A percentile compares a stretch with the other conserved stretches of the same genome.
phyloP scores from a whole-genome alignment of 1,284 basidiomycete genomes.

The Pascua sp. region DNA sequence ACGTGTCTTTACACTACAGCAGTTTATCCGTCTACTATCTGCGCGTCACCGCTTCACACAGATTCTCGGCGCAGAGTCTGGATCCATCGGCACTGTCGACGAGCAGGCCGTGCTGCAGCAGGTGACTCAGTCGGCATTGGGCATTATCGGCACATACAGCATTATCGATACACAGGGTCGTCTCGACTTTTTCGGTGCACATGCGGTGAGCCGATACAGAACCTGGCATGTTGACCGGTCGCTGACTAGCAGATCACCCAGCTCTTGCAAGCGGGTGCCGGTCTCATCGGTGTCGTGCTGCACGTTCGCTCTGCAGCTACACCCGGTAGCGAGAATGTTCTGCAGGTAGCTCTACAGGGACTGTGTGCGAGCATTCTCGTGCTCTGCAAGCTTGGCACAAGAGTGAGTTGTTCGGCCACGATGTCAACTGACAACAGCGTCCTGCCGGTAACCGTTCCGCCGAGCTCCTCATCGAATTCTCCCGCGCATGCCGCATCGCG shows the following conservation, averaged over 20 bases:
- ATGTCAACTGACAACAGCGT: slow-evolving; percentile 3
- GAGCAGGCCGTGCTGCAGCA: slow-evolving; percentile 25
- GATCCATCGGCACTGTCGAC: slow-evolving; percentile 7
- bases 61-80: slow-evolving; percentile 13
- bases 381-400: slow-evolving; percentile 23
- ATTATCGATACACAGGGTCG: slow-evolving; percentile 30
- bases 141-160: slow-evolving; percentile 36
- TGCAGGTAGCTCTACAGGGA: slow-evolving; percentile 29
- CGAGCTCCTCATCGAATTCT: slow-evolving; percentile 30
- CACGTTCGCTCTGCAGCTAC: slow-evolving; percentile 22
- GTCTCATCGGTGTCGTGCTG: slow-evolving; percentile 34
- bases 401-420: not conserved
- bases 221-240: too few species aligned
- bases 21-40: slow-evolving; percentile 30
- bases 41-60: slow-evolving; percentile 30
- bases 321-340: slow-evolving; percentile 15
- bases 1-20: slow-evolving; percentile 30
- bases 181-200: slow-evolving; percentile 34
- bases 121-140: slow-evolving; percentile 31
- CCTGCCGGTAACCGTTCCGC: slow-evolving; percentile 33
- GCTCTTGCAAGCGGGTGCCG: slow-evolving; percentile 34
- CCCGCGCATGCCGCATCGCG: slow-evolving; percentile 27
- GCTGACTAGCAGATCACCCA: slow-evolving; percentile 24
- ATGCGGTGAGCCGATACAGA: slow-evolving; percentile 20
- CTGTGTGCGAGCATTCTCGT: slow-evolving; percentile 28